Conservation (phyloP, 208 protist species). For the Crithidia expoeki region DNA sequence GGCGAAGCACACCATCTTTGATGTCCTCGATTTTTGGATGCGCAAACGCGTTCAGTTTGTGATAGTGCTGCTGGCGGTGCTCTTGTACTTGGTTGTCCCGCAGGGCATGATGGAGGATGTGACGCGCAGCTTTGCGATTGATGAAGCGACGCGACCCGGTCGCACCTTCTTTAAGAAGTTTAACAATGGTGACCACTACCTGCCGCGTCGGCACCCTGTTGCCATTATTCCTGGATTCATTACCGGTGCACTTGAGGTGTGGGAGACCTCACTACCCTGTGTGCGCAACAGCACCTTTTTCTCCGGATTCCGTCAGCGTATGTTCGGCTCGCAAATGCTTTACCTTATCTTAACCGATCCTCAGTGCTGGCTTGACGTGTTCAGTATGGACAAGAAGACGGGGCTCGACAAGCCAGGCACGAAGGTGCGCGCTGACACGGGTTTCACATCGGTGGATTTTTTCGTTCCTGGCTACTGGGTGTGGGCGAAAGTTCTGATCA, state of each 20-base stretch:
- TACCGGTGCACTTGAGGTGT: slow-evolving; percentile 87
- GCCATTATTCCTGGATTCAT: slow-evolving; percentile 89
- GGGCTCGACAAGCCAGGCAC: slow-evolving; percentile 78
- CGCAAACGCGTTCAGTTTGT: slow-evolving; percentile 56
- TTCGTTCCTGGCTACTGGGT: slow-evolving; percentile 93
- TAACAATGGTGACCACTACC: slow-evolving; percentile 33
- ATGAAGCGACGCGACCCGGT: slow-evolving; percentile 73
- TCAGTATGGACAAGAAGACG: slow-evolving; percentile 67
- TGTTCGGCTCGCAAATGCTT: slow-evolving; percentile 82
- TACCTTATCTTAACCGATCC: slow-evolving; percentile 77
- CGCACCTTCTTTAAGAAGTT: slow-evolving; percentile 60
- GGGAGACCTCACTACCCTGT: slow-evolving; percentile 68
- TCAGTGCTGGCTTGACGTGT: slow-evolving; percentile 79
- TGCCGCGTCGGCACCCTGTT: slow-evolving; percentile 74
- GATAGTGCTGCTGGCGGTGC: slow-evolving; percentile 31
- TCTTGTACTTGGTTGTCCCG: slow-evolving; percentile 22
- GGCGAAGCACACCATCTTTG: slow-evolving; percentile 45
- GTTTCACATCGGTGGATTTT: slow-evolving; percentile 87
- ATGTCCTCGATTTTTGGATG: slow-evolving; percentile 58
- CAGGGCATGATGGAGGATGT: slow-evolving; percentile 40
- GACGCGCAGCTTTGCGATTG: slow-evolving; percentile 61
- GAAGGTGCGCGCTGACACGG: slow-evolving; percentile 82
- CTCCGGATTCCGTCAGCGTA: slow-evolving; percentile 74
- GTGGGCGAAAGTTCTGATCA: slow-evolving; percentile 91
- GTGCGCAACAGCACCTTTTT: slow-evolving; percentile 45